Evolutionary conservation across 495 filamentous ascomycete species (phyloP), one percentile per base, ranked within the genome.

Genomic region (Durotheca rogersii): DNA sequence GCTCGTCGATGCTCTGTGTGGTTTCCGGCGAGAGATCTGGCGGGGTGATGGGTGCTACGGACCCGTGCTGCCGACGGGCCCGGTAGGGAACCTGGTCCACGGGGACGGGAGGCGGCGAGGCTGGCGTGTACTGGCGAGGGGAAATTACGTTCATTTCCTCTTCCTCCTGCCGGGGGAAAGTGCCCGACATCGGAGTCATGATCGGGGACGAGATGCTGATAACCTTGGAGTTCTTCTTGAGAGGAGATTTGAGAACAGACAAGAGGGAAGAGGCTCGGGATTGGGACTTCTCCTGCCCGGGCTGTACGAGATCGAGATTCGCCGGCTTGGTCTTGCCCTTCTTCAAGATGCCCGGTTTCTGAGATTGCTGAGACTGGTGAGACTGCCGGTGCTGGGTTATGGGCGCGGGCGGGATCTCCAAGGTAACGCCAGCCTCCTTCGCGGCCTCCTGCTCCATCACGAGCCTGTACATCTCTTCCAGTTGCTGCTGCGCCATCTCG

Each of bases 391-490:
- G 51, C 31, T 56, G 56, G n/a, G 48, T 31, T 17, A 66, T 12
- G n/a, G 64, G 61, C 21, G 46, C 35, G 35, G 70, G 62, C 27
- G 70, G 61, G 17, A 64, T 47, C 50, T 69, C 54, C 47, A 72
- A 20, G 33, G 62, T 41, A 44, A 66, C 41, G 19, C 71, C 65
- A 47, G 70, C 69, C 41, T 80, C 72, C 68, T 87, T 86, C 38
- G 81, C 80, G 29, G 81, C 84, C 67, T 94, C 89, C 41, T 92
- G 86, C 69, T 88, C 88, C 87, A 95, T 86, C 51, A 95, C 90
- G 34, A 90, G 85, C 39, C 82, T 88, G 64, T 96, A 96, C 58
- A 96, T 81, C 66, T 88, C 83, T 64, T 93, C 89, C 71, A 96
- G 83, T 63, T 95, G 84, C 49, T 80, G 74, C 64, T 91, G 84